These are phyloP conservation scores for Immersiporthe knoxdaviesiana DNA, from an alignment of 2,329 filamentous ascomycete species.

Conservation along the genomic window DNA sequence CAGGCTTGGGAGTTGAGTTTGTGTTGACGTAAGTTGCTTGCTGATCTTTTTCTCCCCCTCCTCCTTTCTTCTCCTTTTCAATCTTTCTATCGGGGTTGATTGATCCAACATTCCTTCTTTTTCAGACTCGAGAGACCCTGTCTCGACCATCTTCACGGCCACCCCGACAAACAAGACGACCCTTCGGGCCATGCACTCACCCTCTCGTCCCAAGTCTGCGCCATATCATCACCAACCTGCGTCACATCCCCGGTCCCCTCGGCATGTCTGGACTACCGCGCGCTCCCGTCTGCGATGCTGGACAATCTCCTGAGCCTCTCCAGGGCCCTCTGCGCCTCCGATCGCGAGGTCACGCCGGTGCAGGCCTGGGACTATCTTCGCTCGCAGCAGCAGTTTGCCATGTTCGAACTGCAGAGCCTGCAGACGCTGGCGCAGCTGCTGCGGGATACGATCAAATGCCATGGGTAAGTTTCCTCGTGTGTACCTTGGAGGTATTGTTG, in stretches of 20 bases:
- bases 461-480: slow-evolving; percentile 38
- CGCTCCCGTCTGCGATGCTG: slow-evolving; percentile 33
- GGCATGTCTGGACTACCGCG: slow-evolving; percentile 18
- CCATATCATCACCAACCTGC: slow-evolving; percentile 3
- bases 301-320: slow-evolving; percentile 35
- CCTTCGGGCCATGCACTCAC: slow-evolving; percentile 38
- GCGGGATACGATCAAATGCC: slow-evolving; percentile 41
- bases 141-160: slow-evolving; percentile 35
- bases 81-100: no score
- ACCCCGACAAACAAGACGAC: slow-evolving; percentile 34
- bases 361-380: slow-evolving; percentile 44
- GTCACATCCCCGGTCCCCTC: not conserved
- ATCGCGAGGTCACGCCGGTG: slow-evolving; percentile 44
- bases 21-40: slow-evolving; percentile 40
- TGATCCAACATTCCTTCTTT: not conserved
- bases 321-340: slow-evolving; percentile 33
- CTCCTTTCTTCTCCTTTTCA: not conserved
- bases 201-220: slow-evolving; percentile 32
- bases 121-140: slow-evolving; percentile 38
- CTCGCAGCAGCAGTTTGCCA: slow-evolving; percentile 38
- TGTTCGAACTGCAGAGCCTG: slow-evolving; percentile 36
- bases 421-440: slow-evolving; percentile 36
- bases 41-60: not conserved
- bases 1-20: slow-evolving; percentile 39
- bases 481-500: no score